These are phyloP conservation scores for Crataegus laevigata DNA, from an alignment of 306 rosid species.

Conservation along the genomic window DNA sequence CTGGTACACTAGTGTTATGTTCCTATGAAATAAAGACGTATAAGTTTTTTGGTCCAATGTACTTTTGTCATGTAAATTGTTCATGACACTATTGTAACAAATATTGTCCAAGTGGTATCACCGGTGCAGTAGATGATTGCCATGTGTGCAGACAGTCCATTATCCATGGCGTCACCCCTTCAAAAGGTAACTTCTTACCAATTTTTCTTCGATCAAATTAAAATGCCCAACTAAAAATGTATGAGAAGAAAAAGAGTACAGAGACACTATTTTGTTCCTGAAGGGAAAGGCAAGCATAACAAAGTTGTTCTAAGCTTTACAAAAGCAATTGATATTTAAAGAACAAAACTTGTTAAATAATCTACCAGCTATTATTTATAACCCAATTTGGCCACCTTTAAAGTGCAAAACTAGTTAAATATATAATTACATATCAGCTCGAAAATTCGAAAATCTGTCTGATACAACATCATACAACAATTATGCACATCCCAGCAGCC, in stretches of 20 bases:
- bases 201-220: no score
- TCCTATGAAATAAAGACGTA: no score
- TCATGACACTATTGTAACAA: not conserved
- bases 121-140: not conserved
- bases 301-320: not conserved
- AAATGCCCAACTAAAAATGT: no score
- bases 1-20: no score
- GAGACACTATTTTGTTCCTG: no score
- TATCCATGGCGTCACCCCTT: no score
- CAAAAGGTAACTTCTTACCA: no score
- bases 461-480: constrained; percentile 4
- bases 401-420: no score
- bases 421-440: not conserved
- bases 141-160: not conserved
- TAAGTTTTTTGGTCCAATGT: no score
- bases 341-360: not conserved
- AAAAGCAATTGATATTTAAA: not conserved
- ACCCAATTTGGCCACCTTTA: not conserved
- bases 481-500: constrained; percentile 1
- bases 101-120: no score
- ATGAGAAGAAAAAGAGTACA: no score
- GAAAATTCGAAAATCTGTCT: not conserved
- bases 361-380: not conserved
- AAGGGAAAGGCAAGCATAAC: not conserved
- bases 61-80: no score